Base-by-base conservation (phyloP, 2,329 filamentous ascomycete species). In the Pseudogymnoascus sp. region DNA sequence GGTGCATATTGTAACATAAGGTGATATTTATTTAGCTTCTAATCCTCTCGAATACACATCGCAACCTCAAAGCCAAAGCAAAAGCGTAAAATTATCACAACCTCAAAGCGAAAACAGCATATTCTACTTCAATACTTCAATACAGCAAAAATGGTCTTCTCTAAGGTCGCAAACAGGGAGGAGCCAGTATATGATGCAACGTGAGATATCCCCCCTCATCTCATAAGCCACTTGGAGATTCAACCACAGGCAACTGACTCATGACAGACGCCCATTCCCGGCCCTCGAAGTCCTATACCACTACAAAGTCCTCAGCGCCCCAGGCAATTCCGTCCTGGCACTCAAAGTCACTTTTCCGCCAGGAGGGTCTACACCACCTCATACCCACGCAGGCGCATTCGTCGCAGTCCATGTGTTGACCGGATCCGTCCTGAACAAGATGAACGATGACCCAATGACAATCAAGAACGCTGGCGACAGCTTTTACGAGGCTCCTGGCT, bases 401-500 rank as follows among this genome's bases (percentile, higher is more conserved):
- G 77, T 78, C 6, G 69, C 75, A 0, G 78, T 71, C 0, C 70
- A 76, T 26, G 71, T 80, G 2, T 65, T 77, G 29, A 68, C 69
- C 40, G 79, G 78, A 17, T 67, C 71, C 2, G 62, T 78, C 7
- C 65, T 78, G 5, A 81, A 77, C 63, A 77, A 78, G 15, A 82
- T 82, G 79, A 81, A 82, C 37, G 69, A 77, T 7, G 75, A 78
- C 4, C 75, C 75, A 1, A 44, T 44, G 31, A 46, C 59, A 11
- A 75, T 78, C 9, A 69, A 72, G 46, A 67, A 75, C 0, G 62
- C 70, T 0, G 78, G 78, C 0, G 75, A 76, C 13, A 75, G 70
- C 11, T 80, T 76, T 68, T 75, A 75, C 29, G 78, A 82, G 68
- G 72, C 75, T 3, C 79, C 79, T 0, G 77, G 78, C 0, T 82